Base-by-base conservation (phyloP, 306 rosid genomes). In the Glycine tomentella region DNA sequence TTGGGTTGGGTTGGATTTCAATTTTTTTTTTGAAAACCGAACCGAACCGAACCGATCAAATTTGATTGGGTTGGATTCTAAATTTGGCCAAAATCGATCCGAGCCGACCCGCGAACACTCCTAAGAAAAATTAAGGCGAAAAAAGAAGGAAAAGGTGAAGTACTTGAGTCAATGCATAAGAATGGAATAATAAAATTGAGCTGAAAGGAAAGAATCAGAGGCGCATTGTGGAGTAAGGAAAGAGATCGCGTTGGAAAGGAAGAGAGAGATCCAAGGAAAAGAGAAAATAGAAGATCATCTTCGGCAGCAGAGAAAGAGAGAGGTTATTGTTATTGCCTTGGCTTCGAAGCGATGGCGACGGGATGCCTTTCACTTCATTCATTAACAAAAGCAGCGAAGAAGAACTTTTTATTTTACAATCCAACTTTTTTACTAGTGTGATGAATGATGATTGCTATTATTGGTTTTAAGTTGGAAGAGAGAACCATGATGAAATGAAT, bases 321-420 rank as follows among this genome's bases (percentile, higher is more conserved):
- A 40, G 68, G 75, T 55, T 11, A 45, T 36, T 20, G 68, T 68
- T 58, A 79, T 67, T 82, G 72, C 65, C 97, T 91, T 95, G 97
- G 86, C 97, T 93, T 90, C 75, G 91, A 93, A 93, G 99, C 87
- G 98, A 84, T 75, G 74, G 94, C 80, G 92, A 84, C 76, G 74
- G 73, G n/a, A n/a, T n/a, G n/a, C n/a, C n/a, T n/a, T n/a, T n/a
- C n/a, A n/a, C n/a, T n/a, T 83, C 87, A 86, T 79, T 79, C 87
- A 69, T 88, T 83, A 85, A 76, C 9, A 50, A 84, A 80, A 86
- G 63, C 4, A 85, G 69, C 4, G 81, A 77, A 82, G 81, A 77
- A 84, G 83, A 71, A 86, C 78, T 80, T 92, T 87, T 4, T 76
- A 88, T 4, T 76, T 87, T 87, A 76, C 76, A 90, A 84, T 87